Percentiles rank a stretch among this genome's conserved stretches.
These are phyloP conservation scores for Trypanosoma mega DNA, from an alignment of 208 protist genomes.

Conservation along the genomic window DNA sequence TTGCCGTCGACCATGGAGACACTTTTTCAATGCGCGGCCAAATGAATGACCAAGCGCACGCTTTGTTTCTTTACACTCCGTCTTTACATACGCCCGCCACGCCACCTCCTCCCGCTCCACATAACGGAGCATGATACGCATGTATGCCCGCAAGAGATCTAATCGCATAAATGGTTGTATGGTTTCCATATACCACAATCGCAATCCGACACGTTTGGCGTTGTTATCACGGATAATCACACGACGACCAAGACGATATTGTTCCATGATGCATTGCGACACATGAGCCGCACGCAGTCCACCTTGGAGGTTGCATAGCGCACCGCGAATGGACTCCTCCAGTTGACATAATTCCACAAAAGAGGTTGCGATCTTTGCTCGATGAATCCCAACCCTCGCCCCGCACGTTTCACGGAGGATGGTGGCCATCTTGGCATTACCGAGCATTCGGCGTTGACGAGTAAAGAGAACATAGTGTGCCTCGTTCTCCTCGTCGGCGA, in stretches of 20 bases:
- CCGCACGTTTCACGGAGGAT: conserved; percentile 46
- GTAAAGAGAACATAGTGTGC: conserved; percentile 37
- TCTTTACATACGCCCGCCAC: conserved; percentile 38
- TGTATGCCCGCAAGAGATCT: conserved; percentile 34
- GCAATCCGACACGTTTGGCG: conserved; percentile 24
- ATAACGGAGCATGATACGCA: conserved; percentile 30
- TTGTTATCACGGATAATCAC: conserved; percentile 39
- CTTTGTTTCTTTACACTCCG: conserved; percentile 39
- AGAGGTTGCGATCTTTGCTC: conserved; percentile 38
- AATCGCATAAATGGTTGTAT: conserved; percentile 35
- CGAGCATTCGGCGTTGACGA: conserved; percentile 35
- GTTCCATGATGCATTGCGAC: conserved; percentile 24
- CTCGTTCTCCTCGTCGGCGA: conserved; percentile 48
- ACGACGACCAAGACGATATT: conserved; percentile 40
- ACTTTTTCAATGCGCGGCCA: conserved; percentile 29
- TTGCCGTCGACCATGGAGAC: conserved; percentile 2
- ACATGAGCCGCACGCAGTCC: conserved; percentile 16
- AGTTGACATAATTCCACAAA: conserved; percentile 24
- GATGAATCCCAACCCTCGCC: conserved; percentile 39
- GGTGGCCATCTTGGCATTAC: conserved; percentile 38
- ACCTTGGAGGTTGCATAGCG: conserved; percentile 21
- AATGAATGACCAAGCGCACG: conserved; percentile 34
- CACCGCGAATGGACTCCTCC: conserved; percentile 29
- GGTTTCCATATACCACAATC: conserved; percentile 43
- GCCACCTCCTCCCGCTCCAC: conserved; percentile 33